Evolutionary conservation across 768 basidiomycete species (phyloP).

Genomic region (Trametes punicea): DNA sequence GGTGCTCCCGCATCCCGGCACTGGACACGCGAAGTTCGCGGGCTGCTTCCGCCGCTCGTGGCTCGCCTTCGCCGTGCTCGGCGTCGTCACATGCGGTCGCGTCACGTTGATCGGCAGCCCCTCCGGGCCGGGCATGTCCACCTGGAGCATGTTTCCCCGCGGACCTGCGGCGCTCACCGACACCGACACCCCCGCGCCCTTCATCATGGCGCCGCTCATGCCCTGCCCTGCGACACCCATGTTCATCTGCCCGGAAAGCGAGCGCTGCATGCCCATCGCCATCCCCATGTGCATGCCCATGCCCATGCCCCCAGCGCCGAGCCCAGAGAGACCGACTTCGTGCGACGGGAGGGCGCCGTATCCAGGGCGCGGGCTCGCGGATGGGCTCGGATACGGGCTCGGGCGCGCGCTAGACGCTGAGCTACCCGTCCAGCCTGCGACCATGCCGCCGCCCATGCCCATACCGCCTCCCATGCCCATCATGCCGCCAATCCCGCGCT

Average conservation of each 20-base stretch:
- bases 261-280: constrained; percentile 20
- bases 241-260: constrained; percentile 19
- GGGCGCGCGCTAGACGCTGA: constrained; percentile 35
- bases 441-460: constrained; percentile 15
- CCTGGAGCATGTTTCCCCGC: constrained; percentile 13
- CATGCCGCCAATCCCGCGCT: constrained; percentile 25
- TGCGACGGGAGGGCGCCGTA: constrained; percentile 44
- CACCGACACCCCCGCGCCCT: constrained; percentile 33
- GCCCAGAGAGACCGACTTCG: constrained; percentile 11
- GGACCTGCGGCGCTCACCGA: not conserved
- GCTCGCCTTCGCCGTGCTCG: constrained; percentile 84
- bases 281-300: constrained; percentile 19
- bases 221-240: constrained; percentile 14
- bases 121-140: constrained; percentile 17
- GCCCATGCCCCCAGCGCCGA: constrained; percentile 15
- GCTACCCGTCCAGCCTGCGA: constrained; percentile 22
- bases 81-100: constrained; percentile 87
- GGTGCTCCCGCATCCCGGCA: constrained; percentile 94
- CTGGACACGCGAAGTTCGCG: constrained; percentile 86
- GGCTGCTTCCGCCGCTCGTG: constrained; percentile 84
- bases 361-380: constrained; percentile 55
- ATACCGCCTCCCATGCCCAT: constrained; percentile 14
- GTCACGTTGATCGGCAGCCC: constrained; percentile 25
- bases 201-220: constrained; percentile 8
- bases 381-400: constrained; percentile 67